Base-by-base conservation (phyloP, 2,329 filamentous ascomycete species). In the Pestalotiopsis sp. region DNA sequence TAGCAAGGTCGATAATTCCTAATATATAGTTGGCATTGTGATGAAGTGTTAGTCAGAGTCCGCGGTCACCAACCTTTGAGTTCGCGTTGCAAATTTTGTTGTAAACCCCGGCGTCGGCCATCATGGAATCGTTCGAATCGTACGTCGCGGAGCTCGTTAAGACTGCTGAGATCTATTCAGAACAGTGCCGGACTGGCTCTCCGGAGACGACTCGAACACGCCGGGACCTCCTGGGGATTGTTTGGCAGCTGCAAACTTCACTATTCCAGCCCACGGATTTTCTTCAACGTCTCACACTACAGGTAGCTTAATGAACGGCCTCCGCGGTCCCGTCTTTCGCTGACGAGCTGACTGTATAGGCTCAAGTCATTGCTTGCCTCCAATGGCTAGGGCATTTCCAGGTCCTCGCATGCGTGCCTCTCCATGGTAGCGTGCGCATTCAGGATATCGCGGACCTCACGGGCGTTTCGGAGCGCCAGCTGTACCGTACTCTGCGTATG, bases 351-450 rank as follows among this genome's bases (percentile, higher is more conserved):
- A 52, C 20, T 25, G 25, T n/a, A 9, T 31, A 72, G 71, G 64
- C 25, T 49, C 67, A 72, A 45, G 13, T 75, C 5, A 71, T 76
- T 17, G 72, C 74, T 4, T 83, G 81, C 61, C 69, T 84, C 7
- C 77, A 78, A 69, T 85, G 82, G 83, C 76, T 85, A 17, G 79
- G 77, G 6, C 80, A 84, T 14, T 82, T 81, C 68, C 82, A 84
- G 64, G 74, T 85, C 4, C 77, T 84, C 0, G 81, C 81, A 4
- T 84, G 77, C 71, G 81, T 86, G 17, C 84, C 83, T 1, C 72
- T 81, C 2, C 66, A 65, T 4, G 78, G 75, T 23, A 79, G 72
- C 56, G 77, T 83, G 7, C 71, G 77, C 1, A 71, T 78, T 63
- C 76, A 78, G 45, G 84, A 85, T 62, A 70, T 85, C 1, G 82